Base-by-base conservation (phyloP, 768 basidiomycete species). In the Strobilomyces dryophilus region DNA sequence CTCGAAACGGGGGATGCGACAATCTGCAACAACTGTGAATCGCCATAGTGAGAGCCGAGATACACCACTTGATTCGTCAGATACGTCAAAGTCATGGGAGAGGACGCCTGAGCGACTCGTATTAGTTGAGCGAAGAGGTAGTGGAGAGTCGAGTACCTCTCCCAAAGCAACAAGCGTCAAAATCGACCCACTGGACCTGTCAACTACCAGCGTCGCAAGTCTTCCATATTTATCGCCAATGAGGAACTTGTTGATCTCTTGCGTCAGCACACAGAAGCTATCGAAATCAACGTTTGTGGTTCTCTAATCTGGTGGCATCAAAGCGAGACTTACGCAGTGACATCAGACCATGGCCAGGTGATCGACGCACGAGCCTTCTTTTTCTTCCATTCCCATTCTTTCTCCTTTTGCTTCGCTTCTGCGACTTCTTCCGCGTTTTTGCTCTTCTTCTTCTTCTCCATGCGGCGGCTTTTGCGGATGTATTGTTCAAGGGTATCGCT, bases 31-130 rank as follows among this genome's bases (percentile, higher is more conserved):
- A 95, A 70, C 57, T 92, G 89, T 1, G 91, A 87, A 65, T 94
- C 84, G 17, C 90, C 91, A 15, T 79, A 73, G 58, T 92, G 87
- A 7, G 92, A 94, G 17, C 92, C 89, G 20, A 93, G 73, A 62
- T 85, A 95, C 8, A 93, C 56, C 9, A 79, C 69, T 65, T 89
- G 84, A 44, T 81, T 77, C 6, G 82, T 76, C 12, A 97, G 75
- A 60, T 92, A 86, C 1, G 87, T 82, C 54, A 95, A 63, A 11
- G 83, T 78, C 10, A 77, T 87, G 0, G 91, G 74, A 10, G 90
- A 76, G 1, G 92, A 89, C 29, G 80, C 79, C 89, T 92, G 49
- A 12, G 26, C 32, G 31, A 41, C 12, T 37, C 39, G 48, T 15
- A 42, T 62, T 3, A 52, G 40, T 39, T 15, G 45, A 63, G 31